phyloP scores from a whole-genome alignment of 768 basidiomycete species.

The Pleurotus eryngii region DNA sequence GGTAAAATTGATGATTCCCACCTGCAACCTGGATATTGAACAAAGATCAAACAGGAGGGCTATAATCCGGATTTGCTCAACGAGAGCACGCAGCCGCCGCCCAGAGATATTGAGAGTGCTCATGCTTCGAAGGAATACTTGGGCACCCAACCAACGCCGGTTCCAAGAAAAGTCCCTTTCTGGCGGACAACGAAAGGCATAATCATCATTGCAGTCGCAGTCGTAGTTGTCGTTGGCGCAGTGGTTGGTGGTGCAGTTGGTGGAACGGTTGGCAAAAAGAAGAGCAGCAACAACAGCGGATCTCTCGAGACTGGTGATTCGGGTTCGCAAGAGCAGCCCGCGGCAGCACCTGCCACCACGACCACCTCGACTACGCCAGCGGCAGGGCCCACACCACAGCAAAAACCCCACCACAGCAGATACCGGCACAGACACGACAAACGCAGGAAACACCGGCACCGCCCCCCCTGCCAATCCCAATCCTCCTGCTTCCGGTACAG shows the following conservation, averaged over 20 bases:
- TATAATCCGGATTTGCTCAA: slow-evolving; percentile 48
- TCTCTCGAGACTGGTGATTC: not conserved
- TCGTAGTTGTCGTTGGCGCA: slow-evolving; percentile 43
- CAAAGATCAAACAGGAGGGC: slow-evolving; percentile 38
- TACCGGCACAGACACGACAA: not conserved
- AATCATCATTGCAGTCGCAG: slow-evolving; percentile 31
- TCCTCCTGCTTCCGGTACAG: not conserved
- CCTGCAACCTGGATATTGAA: not conserved
- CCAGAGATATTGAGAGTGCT: slow-evolving; percentile 19
- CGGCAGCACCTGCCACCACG: not conserved
- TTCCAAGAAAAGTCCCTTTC: slow-evolving; percentile 33
- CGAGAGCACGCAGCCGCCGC: slow-evolving; percentile 10
- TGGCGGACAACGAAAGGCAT: slow-evolving; percentile 47
- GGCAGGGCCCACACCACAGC: not conserved
- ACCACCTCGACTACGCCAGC: not conserved
- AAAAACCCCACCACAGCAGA: not conserved
- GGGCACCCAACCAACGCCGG: slow-evolving; percentile 8
- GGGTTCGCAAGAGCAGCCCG: not conserved
- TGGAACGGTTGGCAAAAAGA: slow-evolving; percentile 31
- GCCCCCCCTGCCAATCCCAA: not conserved
- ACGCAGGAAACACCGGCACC: not conserved
- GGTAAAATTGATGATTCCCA: slow-evolving; percentile 17
- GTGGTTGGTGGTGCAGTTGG: slow-evolving; percentile 60
- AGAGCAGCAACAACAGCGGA: not conserved
- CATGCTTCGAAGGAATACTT: slow-evolving; percentile 19